Evolutionary conservation across 2,329 filamentous ascomycete genomes (phyloP).

Genomic region (Fusarium sp.): DNA sequence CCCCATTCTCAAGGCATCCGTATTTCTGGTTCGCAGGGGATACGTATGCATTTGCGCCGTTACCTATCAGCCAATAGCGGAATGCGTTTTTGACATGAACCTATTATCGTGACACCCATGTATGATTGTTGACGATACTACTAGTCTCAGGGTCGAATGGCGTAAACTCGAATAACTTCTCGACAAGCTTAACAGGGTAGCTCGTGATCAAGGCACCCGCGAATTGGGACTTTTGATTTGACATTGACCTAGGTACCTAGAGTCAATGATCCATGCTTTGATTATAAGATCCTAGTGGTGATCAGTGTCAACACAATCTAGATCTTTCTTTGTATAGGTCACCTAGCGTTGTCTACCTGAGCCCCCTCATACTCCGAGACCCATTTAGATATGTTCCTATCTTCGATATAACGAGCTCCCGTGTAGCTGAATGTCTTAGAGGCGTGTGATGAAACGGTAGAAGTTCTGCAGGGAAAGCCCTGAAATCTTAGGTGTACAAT

Average conservation of each 20-base stretch:
- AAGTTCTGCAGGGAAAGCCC: not conserved
- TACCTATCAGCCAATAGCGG: not conserved
- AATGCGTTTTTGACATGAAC: not conserved
- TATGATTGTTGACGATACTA: not conserved
- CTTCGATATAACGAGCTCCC: not conserved
- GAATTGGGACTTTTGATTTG: slow-evolving; percentile 13
- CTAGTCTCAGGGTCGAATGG: slow-evolving; percentile 1
- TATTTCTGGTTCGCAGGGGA: slow-evolving; percentile 35
- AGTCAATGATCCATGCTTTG: not conserved
- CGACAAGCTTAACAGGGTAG: slow-evolving; percentile 9
- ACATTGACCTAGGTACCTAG: not conserved
- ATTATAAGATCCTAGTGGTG: not conserved
- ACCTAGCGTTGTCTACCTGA: not conserved
- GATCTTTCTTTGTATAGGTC: not conserved
- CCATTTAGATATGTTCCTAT: not conserved
- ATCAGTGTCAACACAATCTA: not conserved
- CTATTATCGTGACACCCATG: not conserved
- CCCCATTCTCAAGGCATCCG: slow-evolving; percentile 43
- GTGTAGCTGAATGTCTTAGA: not conserved
- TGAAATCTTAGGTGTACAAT: not conserved
- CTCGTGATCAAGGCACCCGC: slow-evolving; percentile 13
- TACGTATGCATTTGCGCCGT: slow-evolving; percentile 35
- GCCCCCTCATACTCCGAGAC: not conserved
- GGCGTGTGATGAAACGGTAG: not conserved
- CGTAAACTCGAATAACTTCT: slow-evolving; percentile 6